Base-by-base conservation (phyloP, 1,284 basidiomycete genomes). In the Austroboletus niveus region DNA sequence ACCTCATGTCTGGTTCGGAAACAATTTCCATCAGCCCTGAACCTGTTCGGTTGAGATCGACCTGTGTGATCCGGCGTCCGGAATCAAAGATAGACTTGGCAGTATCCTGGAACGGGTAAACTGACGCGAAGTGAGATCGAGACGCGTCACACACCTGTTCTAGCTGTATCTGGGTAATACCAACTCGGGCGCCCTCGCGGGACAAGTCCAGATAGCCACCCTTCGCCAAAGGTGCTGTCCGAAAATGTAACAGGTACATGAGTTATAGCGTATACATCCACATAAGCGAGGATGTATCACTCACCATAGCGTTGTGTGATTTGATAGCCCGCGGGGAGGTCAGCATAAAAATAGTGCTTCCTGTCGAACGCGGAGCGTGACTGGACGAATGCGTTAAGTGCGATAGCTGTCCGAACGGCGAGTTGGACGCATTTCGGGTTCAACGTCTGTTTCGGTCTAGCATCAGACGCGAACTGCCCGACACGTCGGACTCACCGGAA, bases 321-420 rank as follows among this genome's bases (percentile, higher is more conserved):
- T 72, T 99, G 97, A 70, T 95, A 99, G 0, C 95, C 96, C 4
- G 88, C 78, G 0, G 97, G 94, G 31, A 98, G 80, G 70, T 99
- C 96, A 2, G 92, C 83, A 67, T 99, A 99, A 71, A 98, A 98
- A 69, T 99, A 99, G 69, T 99, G 96, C 68, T 99, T 99, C 60
- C 96, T 78, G 71, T 99, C 96, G 60, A 98, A 98, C 2, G 88
- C 79, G 1, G 91, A 95, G n/a, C 79, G 76, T 0, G 60, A 60
- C 60, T 92, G 89, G 9, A 98, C 78, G 0, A 80, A 59, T 42
- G 90, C 86, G 34, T 85, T 74, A 31, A 99, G 77, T 1, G 95
- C 94, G 1, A 96, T 63, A 0, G 94, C 89, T 0, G 94, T 89
- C 15, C 90, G 77, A 0, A 95, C 68, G 1, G 91, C 92, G 2